A percentile compares a stretch with the other conserved stretches of the same genome.
These are phyloP conservation scores for Aspergillus bridgeri DNA, from an alignment of 495 filamentous ascomycete species.

Conservation along the genomic window DNA sequence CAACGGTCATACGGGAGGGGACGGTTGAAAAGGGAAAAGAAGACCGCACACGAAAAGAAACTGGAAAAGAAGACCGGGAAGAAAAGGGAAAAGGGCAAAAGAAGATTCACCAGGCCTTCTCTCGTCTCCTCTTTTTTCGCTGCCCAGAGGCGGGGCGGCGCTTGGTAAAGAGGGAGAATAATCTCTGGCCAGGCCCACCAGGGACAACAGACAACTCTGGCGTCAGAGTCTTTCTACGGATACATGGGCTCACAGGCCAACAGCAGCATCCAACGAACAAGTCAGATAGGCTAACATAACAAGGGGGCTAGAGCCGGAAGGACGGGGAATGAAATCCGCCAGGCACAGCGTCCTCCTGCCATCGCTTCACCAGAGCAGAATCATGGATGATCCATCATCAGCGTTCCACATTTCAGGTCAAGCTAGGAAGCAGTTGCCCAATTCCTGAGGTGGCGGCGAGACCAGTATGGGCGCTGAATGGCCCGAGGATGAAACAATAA, in stretches of 20 bases:
- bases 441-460: constrained; percentile 1
- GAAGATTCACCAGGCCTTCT: background rate
- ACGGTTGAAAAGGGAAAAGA: constrained; percentile 9
- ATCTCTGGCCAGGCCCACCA: background rate
- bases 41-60: constrained; percentile 5
- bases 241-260: background rate
- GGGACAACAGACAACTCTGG: background rate
- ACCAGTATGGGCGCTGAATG: constrained; percentile 3
- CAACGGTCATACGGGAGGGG: background rate
- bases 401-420: background rate
- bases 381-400: background rate
- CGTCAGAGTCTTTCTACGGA: background rate
- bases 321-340: background rate
- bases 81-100: constrained; percentile 9
- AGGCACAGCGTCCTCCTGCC: background rate
- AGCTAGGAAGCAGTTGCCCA: background rate
- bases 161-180: background rate
- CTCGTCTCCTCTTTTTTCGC: background rate
- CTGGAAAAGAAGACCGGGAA: constrained; percentile 9
- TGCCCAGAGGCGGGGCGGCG: background rate
- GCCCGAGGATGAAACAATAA: constrained; percentile 15
- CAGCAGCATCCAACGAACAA: too few relatives aligned
- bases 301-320: too few relatives aligned
- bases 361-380: background rate
- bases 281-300: too few relatives aligned